These are phyloP conservation scores for Suillus weaverae DNA, from an alignment of 768 basidiomycete species.

Conservation along the genomic window DNA sequence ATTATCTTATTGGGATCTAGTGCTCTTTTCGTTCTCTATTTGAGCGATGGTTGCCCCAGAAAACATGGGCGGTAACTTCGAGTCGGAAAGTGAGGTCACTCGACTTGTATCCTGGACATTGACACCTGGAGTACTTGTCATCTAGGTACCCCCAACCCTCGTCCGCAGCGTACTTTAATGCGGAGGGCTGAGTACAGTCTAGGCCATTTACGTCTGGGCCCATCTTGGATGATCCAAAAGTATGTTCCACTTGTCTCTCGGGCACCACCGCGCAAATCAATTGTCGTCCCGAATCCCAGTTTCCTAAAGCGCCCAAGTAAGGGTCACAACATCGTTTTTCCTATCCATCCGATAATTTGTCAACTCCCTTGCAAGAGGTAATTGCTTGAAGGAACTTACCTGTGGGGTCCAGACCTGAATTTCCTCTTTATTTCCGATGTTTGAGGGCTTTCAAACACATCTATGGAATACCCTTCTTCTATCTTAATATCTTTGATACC, in stretches of 20 bases:
- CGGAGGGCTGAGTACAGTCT: no score
- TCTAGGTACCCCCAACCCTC: neutral
- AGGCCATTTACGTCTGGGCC: neutral
- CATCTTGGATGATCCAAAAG: neutral
- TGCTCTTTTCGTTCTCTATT: neutral
- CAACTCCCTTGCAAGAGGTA: neutral
- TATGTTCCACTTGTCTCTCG: neutral
- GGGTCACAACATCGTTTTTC: neutral
- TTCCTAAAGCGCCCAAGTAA: neutral
- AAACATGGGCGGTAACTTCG: neutral
- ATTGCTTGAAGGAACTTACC: neutral
- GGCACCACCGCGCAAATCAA: neutral
- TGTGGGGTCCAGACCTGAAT: neutral
- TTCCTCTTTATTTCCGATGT: neutral
- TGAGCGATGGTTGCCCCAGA: neutral
- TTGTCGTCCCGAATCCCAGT: neutral
- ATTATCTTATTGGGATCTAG: neutral
- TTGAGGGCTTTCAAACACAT: neutral
- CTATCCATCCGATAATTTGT: neutral
- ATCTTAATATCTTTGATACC: neutral
- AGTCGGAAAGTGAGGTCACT: neutral
- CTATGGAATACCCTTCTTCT: neutral
- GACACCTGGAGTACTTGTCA: neutral
- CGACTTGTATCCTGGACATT: neutral
- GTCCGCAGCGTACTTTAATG: no score